Base-by-base conservation (phyloP, 108 stramenopile genomes). In the Nitzschia inconspicua region DNA sequence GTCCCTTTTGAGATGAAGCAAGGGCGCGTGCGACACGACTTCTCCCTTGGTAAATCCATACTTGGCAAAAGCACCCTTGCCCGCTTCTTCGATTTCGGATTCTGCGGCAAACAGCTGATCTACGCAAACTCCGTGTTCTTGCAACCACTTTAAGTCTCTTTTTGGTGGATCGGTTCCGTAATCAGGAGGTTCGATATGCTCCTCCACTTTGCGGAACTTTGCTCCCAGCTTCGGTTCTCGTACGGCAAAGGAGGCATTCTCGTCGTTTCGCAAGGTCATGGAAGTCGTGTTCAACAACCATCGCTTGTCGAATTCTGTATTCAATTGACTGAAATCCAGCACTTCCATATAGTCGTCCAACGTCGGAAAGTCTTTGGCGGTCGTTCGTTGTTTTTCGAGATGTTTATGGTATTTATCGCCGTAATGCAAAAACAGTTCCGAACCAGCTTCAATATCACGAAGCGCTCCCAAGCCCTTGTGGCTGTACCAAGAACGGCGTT, bases 31-130 rank as follows among this genome's bases (percentile, higher is more conserved):
- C 9, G 81, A 73, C 0, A 92, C 58, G 7, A 86, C 47, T 3
- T 68, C 57, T 10, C 81, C 86, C 53, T 62, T 43, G 11, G 32
- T 10, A 10, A 86, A 26, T 49, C 30, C 30, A 35, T 70, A 67
- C 0, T 76, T 80, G 4, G 86, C 83, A 73, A 85, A 85, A 3
- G 79, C 84, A 13, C 89, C 89, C 24, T 76, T 58, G n/a, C 83
- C 85, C 27, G 82, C 75, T n/a, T 75, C 48, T 23, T 51, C 41
- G 39, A 78, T 57, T 40, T 41, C 39, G 6, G 79, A 80, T 48
- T 54, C n/a, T n/a, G n/a, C n/a, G n/a, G n/a, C 49, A 7, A 22
- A 30, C 8, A 79, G 42, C 57, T 63, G 63, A 13, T 78, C 82
- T 2, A 78, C 47, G 43, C 82, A 83, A 4, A 76, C 44, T 42